Conservation (phyloP, 352 stramenopile species). For the Globisporangium emineosum region DNA sequence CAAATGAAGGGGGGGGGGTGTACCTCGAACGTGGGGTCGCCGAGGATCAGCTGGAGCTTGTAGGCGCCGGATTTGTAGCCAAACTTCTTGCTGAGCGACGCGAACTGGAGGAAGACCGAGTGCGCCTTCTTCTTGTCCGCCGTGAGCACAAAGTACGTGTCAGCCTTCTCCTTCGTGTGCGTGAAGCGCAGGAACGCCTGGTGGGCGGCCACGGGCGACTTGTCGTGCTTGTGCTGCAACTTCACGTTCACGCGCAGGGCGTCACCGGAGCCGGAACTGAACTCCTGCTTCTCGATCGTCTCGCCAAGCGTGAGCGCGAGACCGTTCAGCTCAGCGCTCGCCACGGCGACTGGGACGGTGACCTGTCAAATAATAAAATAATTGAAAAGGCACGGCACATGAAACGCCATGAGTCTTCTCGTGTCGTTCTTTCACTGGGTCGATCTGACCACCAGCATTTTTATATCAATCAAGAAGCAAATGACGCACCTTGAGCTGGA, state of each 20-base stretch:
- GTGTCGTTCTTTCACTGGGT: background rate
- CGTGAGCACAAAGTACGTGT: slow-evolving; percentile 77
- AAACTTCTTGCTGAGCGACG: slow-evolving; percentile 74
- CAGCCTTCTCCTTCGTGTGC: slow-evolving; percentile 43
- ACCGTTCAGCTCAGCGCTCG: slow-evolving; percentile 52
- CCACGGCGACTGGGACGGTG: slow-evolving; percentile 61
- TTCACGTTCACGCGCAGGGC: slow-evolving; percentile 52
- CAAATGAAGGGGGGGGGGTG: background rate
- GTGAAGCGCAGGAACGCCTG: slow-evolving; percentile 80
- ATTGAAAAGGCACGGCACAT: background rate
- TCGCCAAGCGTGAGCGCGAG: slow-evolving; percentile 45
- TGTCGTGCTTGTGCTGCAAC: slow-evolving; percentile 53
- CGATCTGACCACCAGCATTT: slow-evolving; percentile 3
- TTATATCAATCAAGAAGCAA: background rate
- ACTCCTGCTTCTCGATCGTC: slow-evolving; percentile 46
- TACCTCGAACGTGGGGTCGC: slow-evolving; percentile 69
- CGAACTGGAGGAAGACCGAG: slow-evolving; percentile 50
- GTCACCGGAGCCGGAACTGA: slow-evolving; percentile 60
- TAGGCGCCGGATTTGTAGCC: slow-evolving; percentile 72
- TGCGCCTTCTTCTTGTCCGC: slow-evolving; percentile 37
- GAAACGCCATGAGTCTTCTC: background rate
- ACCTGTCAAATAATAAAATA: slow-evolving; percentile 24
- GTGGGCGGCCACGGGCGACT: slow-evolving; percentile 57
- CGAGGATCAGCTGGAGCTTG: slow-evolving; percentile 70
- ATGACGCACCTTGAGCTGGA: slow-evolving; percentile 53